Evolutionary conservation across 2,329 filamentous ascomycete genomes (phyloP).

Genomic region (Hypoxylon rubiginosum): DNA sequence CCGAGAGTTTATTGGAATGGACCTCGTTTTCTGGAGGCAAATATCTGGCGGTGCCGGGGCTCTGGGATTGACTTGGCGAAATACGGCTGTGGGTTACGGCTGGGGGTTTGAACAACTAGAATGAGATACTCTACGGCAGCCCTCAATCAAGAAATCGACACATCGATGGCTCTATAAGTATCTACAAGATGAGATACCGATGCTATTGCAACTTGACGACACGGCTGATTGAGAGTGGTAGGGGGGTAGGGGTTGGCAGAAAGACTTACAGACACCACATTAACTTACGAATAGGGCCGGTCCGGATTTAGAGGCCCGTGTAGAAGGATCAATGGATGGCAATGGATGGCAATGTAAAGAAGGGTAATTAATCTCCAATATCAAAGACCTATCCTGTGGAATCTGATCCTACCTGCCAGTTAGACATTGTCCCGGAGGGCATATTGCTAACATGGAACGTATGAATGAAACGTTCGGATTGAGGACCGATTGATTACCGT

Average conservation of each 20-base stretch:
- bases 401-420: not conserved
- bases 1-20: slow-evolving; percentile 4
- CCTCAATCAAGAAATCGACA: not conserved
- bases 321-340: not conserved
- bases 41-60: not conserved
- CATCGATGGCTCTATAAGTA: not conserved
- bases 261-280: not conserved
- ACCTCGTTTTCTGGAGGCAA: slow-evolving; percentile 2
- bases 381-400: not conserved
- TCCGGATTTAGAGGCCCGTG: not conserved
- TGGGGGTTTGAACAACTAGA: not conserved
- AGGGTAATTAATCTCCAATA: not conserved
- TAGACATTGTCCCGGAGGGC: too few relatives aligned
- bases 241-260: not conserved
- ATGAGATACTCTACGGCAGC: slow-evolving; percentile 1
- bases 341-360: not conserved
- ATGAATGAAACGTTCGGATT: not conserved
- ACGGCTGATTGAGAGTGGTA: not conserved
- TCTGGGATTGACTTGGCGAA: not conserved
- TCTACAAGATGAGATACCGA: not conserved
- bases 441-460: not conserved
- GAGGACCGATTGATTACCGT: slow-evolving; percentile 18
- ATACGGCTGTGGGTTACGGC: not conserved
- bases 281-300: slow-evolving; percentile 1
- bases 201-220: not conserved